Percentiles rank a stretch among this genome's conserved stretches.
phyloP scores from a whole-genome alignment of 2,329 filamentous ascomycete genomes.

The Chaetomium globosum region DNA sequence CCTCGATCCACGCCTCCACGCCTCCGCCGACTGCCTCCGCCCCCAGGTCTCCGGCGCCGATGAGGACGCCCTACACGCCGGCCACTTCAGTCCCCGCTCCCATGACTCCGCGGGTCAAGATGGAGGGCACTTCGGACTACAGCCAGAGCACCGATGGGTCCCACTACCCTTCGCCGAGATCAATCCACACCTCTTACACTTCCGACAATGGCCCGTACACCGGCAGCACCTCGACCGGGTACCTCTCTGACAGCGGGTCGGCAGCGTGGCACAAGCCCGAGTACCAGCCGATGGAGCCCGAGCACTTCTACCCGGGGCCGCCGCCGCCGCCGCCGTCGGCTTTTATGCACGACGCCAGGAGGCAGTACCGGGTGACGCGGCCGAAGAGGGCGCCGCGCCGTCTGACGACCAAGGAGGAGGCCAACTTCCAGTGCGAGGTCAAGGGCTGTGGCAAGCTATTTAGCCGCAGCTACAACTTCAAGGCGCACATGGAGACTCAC shows the following conservation, averaged over 20 bases:
- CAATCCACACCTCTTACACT: constrained; percentile 42
- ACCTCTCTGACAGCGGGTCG: constrained; percentile 45
- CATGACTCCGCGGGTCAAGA: constrained; percentile 45
- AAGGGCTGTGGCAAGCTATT: constrained; percentile 77
- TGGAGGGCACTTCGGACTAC: constrained; percentile 45
- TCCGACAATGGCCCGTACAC: constrained; percentile 37
- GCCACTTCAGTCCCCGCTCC: constrained; percentile 32
- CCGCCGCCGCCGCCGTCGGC: constrained; percentile 31
- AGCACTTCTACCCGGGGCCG: constrained; percentile 41
- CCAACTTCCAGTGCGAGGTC: constrained; percentile 69
- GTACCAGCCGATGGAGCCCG: constrained; percentile 42
- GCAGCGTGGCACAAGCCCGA: constrained; percentile 47
- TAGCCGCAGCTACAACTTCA: constrained; percentile 82
- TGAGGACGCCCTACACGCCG: constrained; percentile 42
- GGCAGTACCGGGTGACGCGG: constrained; percentile 40
- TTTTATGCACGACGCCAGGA: constrained; percentile 37
- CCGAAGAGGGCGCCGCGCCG: constrained; percentile 50
- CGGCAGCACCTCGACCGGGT: constrained; percentile 41
- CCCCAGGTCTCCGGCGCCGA: constrained; percentile 39
- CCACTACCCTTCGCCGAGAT: constrained; percentile 48
- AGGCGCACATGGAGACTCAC: constrained; percentile 83
- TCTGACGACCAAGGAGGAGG: constrained; percentile 67
- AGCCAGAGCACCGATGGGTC: constrained; percentile 43
- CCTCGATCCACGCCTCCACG: constrained; percentile 37
- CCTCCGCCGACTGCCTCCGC: constrained; percentile 37